A percentile compares a stretch with the other conserved stretches of the same genome.
Evolutionary conservation across 2,329 filamentous ascomycete genomes (phyloP).

Genomic region (Cladosporium phlei): DNA sequence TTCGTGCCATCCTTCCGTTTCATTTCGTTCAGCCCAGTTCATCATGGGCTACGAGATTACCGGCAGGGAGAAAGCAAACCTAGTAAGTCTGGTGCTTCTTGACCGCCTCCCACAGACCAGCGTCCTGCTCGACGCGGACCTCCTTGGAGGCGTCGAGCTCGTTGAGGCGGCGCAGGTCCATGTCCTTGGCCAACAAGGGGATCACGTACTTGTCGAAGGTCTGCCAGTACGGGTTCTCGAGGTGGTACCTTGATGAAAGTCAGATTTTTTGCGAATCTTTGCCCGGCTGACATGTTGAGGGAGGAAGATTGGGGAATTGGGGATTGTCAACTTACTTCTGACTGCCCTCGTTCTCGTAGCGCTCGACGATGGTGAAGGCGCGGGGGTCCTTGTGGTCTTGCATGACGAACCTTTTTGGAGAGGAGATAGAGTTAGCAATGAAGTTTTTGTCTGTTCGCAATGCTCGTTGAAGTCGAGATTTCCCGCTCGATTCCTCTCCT

Average conservation of each 20-base stretch:
- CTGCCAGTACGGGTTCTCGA: constrained; percentile 66
- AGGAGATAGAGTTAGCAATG: no score
- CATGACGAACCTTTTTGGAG: constrained; percentile 71
- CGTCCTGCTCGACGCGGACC: constrained; percentile 32
- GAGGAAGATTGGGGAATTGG: no score
- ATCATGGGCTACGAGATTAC: no score
- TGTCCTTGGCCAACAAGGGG: constrained; percentile 61
- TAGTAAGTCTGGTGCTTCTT: constrained; percentile 32
- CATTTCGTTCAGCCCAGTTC: neutral
- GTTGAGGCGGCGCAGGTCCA: constrained; percentile 65
- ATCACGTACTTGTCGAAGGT: constrained; percentile 71
- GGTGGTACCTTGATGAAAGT: constrained; percentile 37
- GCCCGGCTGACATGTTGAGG: no score
- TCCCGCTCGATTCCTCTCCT: no score
- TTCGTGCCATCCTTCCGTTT: neutral
- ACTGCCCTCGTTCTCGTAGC: constrained; percentile 60
- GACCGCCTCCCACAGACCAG: constrained; percentile 30
- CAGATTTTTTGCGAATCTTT: no score
- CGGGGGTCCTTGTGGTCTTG: constrained; percentile 64
- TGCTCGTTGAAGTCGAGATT: no score
- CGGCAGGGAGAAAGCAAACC: no score
- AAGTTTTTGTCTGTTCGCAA: no score
- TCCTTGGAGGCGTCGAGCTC: constrained; percentile 57
- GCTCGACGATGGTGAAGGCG: constrained; percentile 71
- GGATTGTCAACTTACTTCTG: constrained; percentile 45